Evolutionary conservation across 768 basidiomycete genomes (phyloP), one percentile per base, ranked within the genome.

Genomic region (Coprinellus aureogranulatus): DNA sequence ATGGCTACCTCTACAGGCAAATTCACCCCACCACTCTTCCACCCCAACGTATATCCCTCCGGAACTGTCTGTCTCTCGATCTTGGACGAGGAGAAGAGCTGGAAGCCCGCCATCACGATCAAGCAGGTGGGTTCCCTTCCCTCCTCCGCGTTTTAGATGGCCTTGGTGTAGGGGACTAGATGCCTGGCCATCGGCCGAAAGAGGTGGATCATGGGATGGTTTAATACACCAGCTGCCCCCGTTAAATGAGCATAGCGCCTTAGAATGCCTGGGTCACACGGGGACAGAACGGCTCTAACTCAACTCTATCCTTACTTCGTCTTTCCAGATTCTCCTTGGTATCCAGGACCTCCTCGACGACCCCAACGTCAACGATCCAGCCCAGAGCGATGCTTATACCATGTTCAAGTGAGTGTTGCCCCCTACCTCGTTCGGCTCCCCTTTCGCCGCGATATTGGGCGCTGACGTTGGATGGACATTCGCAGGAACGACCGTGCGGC

Each of bases 101-200:
- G 97, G 97, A 98, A 98, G 69, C 94, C 97, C 25, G 92, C 94
- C 6, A 98, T 99, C 65, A 98, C 97, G 1, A 94, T 99, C 75
- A 99, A 98, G 72, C 97, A 98, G 82, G 96, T 90, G 25, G 39
- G 75, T n/a, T n/a, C n/a, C n/a, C n/a, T n/a, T n/a, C n/a, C n/a
- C n/a, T n/a, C n/a, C n/a, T n/a, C n/a, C n/a, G n/a, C n/a, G n/a
- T n/a, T n/a, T n/a, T n/a, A n/a, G n/a, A n/a, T n/a, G n/a, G n/a
- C n/a, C n/a, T n/a, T n/a, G n/a, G n/a, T n/a, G n/a, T n/a, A n/a
- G n/a, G n/a, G n/a, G n/a, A n/a, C n/a, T n/a, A n/a, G n/a, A n/a
- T n/a, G n/a, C n/a, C n/a, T n/a, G n/a, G n/a, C n/a, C n/a, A n/a
- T n/a, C n/a, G n/a, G n/a, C n/a, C n/a, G n/a, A n/a, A n/a, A n/a